Base-by-base conservation (phyloP, 306 rosid genomes). In the Datisca glomerata region DNA sequence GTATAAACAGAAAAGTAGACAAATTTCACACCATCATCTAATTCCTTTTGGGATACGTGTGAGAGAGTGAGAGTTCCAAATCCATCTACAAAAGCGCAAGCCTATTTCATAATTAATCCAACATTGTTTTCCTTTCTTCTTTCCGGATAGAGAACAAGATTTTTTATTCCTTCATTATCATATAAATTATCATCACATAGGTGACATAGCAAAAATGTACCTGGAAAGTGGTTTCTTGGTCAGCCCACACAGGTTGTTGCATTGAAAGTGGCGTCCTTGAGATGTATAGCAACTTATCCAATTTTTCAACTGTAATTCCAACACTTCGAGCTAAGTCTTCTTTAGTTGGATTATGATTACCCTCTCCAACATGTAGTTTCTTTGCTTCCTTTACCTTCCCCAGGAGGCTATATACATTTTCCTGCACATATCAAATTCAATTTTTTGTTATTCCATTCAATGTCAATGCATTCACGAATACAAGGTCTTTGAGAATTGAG, bases 201-300 rank as follows among this genome's bases (percentile, higher is more conserved):
- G n/a, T 31, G n/a, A 31, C 9, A 31, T 4, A 14, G 36, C 3
- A 31, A 32, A 56, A 44, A 50, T 61, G 21, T 76, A 87, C 97
- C 93, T 87, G 97, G 61, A 54, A 79, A 38, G 93, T 87, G 47
- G 85, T 77, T 45, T 63, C 71, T 60, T 83, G 93, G 68, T 74
- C 86, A 31, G 86, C 55, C 97, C 94, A 83, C 22, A 83, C 86
- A 17, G 75, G 57, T 74, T 65, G 71, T 51, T 87, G 89, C 81
- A 87, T 76, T 5, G 97, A 87, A 53, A 78, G 66, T 3, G 97
- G 93, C 38, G 47, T 63, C 74, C 94, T 79, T 23, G 93, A 61
- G 47, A 57, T 45, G 58, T 21, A 72, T 28, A 74, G 51, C 65
- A 79, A 65, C 51, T 53, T 67, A 40, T 70, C 80, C 69, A 82